Evolutionary conservation across 352 stramenopile genomes (phyloP).

Genomic region (Peronospora belbahrii): DNA sequence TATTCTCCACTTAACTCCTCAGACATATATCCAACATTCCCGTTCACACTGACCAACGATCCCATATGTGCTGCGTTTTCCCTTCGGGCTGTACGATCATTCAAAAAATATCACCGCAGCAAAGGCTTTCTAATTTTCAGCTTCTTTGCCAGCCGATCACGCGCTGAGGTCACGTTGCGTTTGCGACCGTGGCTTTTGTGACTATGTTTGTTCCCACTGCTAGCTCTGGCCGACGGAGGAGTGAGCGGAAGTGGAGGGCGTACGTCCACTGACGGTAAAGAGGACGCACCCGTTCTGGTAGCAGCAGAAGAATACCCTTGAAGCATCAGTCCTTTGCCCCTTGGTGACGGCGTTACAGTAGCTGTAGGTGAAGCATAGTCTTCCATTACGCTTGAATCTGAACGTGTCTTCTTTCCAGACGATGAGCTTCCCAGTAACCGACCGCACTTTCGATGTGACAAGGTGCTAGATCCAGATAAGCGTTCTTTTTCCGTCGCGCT

Average conservation of each 20-base stretch:
- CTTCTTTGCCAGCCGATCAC: conserved; percentile 73
- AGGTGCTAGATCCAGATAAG: conserved; percentile 11
- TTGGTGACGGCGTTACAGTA: conserved; percentile 22
- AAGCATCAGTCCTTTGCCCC: conserved; percentile 31
- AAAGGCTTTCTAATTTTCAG: conserved; percentile 62
- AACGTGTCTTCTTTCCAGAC: conserved; percentile 7
- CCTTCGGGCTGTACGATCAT: not conserved
- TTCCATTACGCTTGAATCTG: conserved; percentile 7
- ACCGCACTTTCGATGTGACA: conserved; percentile 20
- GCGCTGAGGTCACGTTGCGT: conserved; percentile 42
- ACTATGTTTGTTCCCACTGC: conserved; percentile 20
- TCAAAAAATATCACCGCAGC: conserved; percentile 22
- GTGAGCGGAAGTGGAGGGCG: conserved; percentile 40
- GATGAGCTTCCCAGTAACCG: conserved; percentile 14
- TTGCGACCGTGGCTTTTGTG: conserved; percentile 28
- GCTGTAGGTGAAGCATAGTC: conserved; percentile 1
- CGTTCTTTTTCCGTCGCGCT: conserved; percentile 8
- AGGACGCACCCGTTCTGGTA: conserved; percentile 8
- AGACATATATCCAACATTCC: not conserved
- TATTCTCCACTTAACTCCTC: conserved; percentile 4
- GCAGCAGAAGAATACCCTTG: conserved; percentile 24
- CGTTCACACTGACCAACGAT: not conserved
- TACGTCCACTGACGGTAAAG: conserved; percentile 21
- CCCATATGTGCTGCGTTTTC: conserved; percentile 1
- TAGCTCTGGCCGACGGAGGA: conserved; percentile 8